Evolutionary conservation across 164 flowering plant species (phyloP), one percentile per base, ranked within the genome.

Genomic region (Magnolia officinalis): DNA sequence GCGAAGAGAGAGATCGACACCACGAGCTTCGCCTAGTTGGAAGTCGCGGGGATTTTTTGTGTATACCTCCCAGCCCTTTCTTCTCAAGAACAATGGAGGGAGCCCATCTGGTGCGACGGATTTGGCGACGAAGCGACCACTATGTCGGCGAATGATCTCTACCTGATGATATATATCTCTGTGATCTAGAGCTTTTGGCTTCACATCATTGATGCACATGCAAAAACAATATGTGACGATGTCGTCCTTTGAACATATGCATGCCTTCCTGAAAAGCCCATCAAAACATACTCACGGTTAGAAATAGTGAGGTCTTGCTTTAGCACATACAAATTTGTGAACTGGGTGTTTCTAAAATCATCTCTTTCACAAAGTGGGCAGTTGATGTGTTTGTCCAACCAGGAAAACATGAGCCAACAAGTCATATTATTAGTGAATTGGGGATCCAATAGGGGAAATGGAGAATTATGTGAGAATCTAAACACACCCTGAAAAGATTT

Each of bases 181-280:
- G 10, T 79, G 84, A 76, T 92, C 85, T 2, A 89, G 76, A 8
- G 77, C 83, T 45, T 68, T 79, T 52, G 89, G 86, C 61, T 81
- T 80, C 8, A 77, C 78, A 71, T 86, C 87, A 9, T 69, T 29
- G 7, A 82, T 52, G 31, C 4, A 66, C 21, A 23, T 66, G 64
- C 78, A 70, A 79, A 82, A 73, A 37, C 89, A 88, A 71, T 85
- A 86, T 0, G 79, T 65, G 14, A 18, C 61, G 80, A 68, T 77
- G 29, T 86, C 90, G 66, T 82, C 89, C 52, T 87, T 82, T 58
- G 88, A 88, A 67, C 82, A 76, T 18, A 83, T 78, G 71, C 73
- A 82, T 26, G 87, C 92, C 77, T 87, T 37, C 45, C 45, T 37
- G 45, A 37, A 37, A 37, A 37, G 6, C 45, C 6, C 45, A 37